Evolutionary conservation across 768 basidiomycete species (phyloP), one percentile per base, ranked within the genome.

Genomic region (Albatrellus ellisii): DNA sequence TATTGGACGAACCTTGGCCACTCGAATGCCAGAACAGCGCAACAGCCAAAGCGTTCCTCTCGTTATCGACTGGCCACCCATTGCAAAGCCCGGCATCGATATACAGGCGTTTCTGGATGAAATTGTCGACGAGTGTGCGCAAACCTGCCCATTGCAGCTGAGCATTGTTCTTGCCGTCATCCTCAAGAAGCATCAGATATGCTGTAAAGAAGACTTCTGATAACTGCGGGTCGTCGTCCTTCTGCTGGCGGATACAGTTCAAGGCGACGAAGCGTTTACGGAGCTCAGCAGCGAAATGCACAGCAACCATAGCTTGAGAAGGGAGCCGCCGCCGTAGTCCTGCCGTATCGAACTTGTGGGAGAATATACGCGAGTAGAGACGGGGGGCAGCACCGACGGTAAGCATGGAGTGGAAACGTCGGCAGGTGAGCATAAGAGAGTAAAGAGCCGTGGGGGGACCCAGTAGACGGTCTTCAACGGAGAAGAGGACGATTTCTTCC

Each of bases 311-410:
- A n/a, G 58, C 49, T 6, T 62, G 59, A 8, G 57, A 27, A 6
- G 70, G 69, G 22, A 79, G 58, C 8, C 80, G 70, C 17, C 71
- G 66, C 24, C 60, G 42, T 1, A 67, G 65, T 8, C 75, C 63
- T 9, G 59, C 54, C 26, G 63, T 52, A 57, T 91, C 87, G 54
- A 87, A 91, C 51, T 80, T 79, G 49, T 51, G 53, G 22, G 57
- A 54, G 52, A 85, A 91, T 40, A 89, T 72, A 37, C 68, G 67
- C 20, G 77, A 73, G 54, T 87, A 88, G 26, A 89, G 68, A 49
- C 72, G 68, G 14, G 71, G 70, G 53, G 86, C 86, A 14, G 64
- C 47, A 8, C 53, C 39, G 32, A 72, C 58, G 9, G 72, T 74
- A 33, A 88, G 58, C 27, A 65, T 59, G 25, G 62, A 56, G 57